Percentiles rank a stretch among this genome's conserved stretches.
phyloP scores from a whole-genome alignment of 768 basidiomycete species.

The Fibroporia radiculosa region DNA sequence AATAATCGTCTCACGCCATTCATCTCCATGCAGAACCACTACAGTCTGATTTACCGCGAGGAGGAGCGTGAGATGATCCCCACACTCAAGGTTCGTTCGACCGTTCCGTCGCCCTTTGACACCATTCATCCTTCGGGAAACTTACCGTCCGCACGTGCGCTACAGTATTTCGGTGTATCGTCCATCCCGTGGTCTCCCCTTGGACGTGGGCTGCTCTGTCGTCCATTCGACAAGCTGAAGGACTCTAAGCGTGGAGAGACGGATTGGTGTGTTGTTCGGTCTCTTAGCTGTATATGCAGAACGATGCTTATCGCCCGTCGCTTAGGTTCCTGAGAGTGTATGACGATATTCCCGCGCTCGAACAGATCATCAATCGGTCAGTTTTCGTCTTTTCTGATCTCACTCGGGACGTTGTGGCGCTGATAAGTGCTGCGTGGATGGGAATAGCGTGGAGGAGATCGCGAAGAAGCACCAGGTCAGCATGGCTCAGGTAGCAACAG shows the following conservation, averaged over 20 bases:
- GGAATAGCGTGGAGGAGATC: slow-evolving; percentile 27
- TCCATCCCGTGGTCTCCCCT: slow-evolving; percentile 33
- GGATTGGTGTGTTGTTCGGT: slow-evolving; percentile 11
- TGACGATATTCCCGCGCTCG: not conserved
- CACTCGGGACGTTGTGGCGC: not conserved
- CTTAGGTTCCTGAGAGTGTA: not conserved
- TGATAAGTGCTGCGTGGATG: not conserved
- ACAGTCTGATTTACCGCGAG: slow-evolving; percentile 50
- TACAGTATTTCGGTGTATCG: slow-evolving; percentile 22
- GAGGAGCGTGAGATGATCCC: slow-evolving; percentile 57
- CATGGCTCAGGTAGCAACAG: slow-evolving; percentile 28
- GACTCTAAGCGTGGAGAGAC: slow-evolving; percentile 16
- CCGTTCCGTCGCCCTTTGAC: not conserved
- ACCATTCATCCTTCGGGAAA: not conserved
- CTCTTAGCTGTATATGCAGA: not conserved
- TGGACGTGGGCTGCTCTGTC: slow-evolving; percentile 24
- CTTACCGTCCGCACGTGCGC: slow-evolving; percentile 2
- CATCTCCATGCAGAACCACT: slow-evolving; percentile 60
- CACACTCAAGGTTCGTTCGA: slow-evolving; percentile 25
- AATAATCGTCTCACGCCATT: slow-evolving; percentile 39
- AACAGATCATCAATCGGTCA: not conserved
- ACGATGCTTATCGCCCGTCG: not conserved
- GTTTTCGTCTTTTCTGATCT: not conserved
- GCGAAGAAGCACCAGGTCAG: slow-evolving; percentile 29
- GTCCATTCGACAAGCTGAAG: slow-evolving; percentile 14